Base-by-base conservation (phyloP, 2,329 filamentous ascomycete species). In the Hypomyces perniciosus region DNA sequence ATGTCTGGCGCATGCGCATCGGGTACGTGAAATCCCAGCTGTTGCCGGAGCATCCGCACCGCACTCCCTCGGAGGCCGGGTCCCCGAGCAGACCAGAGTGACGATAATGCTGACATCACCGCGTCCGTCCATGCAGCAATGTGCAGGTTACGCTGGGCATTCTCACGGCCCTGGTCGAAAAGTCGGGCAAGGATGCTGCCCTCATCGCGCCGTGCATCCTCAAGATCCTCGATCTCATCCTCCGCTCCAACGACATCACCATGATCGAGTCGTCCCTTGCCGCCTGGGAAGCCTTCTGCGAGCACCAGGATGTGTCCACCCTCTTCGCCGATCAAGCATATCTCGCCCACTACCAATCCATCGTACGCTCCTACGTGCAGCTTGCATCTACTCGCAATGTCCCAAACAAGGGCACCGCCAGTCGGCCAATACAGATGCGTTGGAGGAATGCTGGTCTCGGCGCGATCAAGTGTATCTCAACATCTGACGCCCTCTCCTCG, bases 61-160 rank as follows among this genome's bases (percentile, higher is more conserved):
- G 39, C 27, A 7, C 41, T 47, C 43, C 43, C 40, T 41, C 40
- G 8, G 20, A 12, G 40, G 10, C 40, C 12, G 33, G 30, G 29
- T 33, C 44, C 30, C 27, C 35, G 33, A 9, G 45, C 38, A 51
- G 37, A 10, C 34, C 34, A 37, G 13, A 37, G 13, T 20, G 30
- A 13, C 38, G 29, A 10, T 28, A 20, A 28, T 31, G 35, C 27
- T 13, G 27, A 49, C 50, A 47, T 38, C 31, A 39, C 26, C 41
- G 28, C 28, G 27, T 34, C 34, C 30, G 28, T 43, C 39, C 26
- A 8, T 46, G 43, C 61, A 93, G 89, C 59, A 95, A 95, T 74
- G 88, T 96, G 52, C 90, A 95, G 68, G 90, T 99, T 57, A 96
- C 91, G 3, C 83, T 99, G 53, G 88, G 95, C 68, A 96, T 99